Evolutionary conservation across 345 rosid species (phyloP).

Genomic region (Garcia nutans): DNA sequence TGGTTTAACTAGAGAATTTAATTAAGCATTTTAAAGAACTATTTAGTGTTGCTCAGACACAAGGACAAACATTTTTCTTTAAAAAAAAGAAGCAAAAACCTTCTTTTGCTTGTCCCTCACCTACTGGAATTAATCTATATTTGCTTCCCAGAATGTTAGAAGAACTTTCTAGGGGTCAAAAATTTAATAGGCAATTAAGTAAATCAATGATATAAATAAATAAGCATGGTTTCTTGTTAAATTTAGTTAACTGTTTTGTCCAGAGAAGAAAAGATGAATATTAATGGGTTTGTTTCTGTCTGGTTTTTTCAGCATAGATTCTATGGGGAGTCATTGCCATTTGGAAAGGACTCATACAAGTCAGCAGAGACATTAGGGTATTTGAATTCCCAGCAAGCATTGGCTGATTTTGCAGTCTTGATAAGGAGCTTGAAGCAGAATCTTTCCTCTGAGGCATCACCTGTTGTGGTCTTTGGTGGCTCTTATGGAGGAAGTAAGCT

Average conservation of each 20-base stretch:
- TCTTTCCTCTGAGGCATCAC: constrained; percentile 66
- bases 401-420: constrained; percentile 73
- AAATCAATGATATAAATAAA: background rate
- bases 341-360: constrained; percentile 57
- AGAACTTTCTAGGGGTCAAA: background rate
- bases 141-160: background rate
- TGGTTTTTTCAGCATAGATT: constrained; percentile 59
- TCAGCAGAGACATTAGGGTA: constrained; percentile 62
- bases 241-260: background rate
- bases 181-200: background rate
- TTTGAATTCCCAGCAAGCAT: constrained; percentile 73
- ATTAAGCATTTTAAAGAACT: background rate
- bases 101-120: background rate
- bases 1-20: background rate
- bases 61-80: background rate
- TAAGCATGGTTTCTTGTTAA: background rate
- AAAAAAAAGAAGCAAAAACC: background rate
- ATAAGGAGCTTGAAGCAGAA: constrained; percentile 74
- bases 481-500: constrained; percentile 87
- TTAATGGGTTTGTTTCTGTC: background rate
- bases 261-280: background rate
- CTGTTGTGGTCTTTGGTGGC: constrained; percentile 83
- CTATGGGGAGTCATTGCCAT: constrained; percentile 73
- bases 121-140: background rate
- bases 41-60: background rate